A percentile compares a stretch with the other conserved stretches of the same genome.
These are phyloP conservation scores for Colletotrichum acutatum DNA, from an alignment of 2,329 filamentous ascomycete species.

Conservation along the genomic window DNA sequence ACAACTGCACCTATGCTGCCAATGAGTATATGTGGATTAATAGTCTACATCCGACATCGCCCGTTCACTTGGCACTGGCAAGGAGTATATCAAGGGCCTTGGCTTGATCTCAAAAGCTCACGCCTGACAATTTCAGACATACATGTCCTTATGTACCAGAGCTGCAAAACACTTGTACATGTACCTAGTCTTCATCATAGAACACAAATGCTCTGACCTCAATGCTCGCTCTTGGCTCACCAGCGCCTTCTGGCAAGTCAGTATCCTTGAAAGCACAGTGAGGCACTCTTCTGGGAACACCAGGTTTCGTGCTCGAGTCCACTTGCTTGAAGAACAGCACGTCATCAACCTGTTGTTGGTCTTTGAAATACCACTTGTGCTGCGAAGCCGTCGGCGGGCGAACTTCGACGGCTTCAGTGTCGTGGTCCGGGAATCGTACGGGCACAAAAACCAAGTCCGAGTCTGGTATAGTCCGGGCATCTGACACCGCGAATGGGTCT, in stretches of 20 bases:
- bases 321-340: conserved; percentile 71
- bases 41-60: neutral
- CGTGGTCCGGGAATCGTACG: conserved; percentile 28
- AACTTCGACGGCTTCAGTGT: conserved; percentile 60
- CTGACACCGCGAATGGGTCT: conserved; percentile 65
- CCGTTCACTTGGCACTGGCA: neutral
- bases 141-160: too few relatives aligned
- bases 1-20: neutral
- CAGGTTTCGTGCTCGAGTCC: conserved; percentile 64
- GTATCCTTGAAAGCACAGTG: conserved; percentile 62
- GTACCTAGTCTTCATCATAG: conserved; percentile 42
- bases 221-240: conserved; percentile 73
- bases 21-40: neutral
- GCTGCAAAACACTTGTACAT: neutral
- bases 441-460: conserved; percentile 57
- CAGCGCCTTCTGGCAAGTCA: conserved; percentile 59
- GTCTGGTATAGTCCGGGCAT: conserved; percentile 61
- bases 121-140: too few relatives aligned
- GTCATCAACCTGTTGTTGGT: conserved; percentile 61
- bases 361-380: conserved; percentile 65
- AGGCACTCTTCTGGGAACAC: conserved; percentile 60
- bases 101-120: neutral
- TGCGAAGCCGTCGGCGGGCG: conserved; percentile 52
- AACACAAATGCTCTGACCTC: conserved; percentile 77
- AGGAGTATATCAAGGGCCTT: neutral